phyloP scores from a whole-genome alignment of 306 rosid genomes.

The Quercus agrifolia region DNA sequence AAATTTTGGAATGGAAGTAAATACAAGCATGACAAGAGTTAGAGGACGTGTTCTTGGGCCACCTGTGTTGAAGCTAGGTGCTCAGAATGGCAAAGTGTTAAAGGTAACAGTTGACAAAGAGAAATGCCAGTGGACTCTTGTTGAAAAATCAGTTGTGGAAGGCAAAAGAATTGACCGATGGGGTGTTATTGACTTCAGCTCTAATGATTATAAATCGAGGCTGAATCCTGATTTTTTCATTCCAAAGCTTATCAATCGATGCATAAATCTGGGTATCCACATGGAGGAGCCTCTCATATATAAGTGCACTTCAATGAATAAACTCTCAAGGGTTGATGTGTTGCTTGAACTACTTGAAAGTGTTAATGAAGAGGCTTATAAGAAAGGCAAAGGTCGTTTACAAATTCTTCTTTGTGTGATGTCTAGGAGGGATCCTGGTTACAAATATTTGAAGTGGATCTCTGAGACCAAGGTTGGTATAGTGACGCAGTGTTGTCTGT shows the following conservation, averaged over 20 bases:
- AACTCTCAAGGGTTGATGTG: constrained; percentile 21
- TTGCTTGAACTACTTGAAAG: constrained; percentile 47
- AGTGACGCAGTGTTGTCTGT: constrained; percentile 79
- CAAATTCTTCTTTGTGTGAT: constrained; percentile 74
- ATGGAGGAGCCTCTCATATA: constrained; percentile 48
- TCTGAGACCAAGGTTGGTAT: constrained; percentile 70
- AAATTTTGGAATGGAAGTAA: constrained; percentile 62
- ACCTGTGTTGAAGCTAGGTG: constrained; percentile 58
- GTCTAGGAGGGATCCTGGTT: constrained; percentile 53
- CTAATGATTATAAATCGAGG: not conserved
- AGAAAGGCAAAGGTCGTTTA: constrained; percentile 13
- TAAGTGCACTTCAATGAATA: constrained; percentile 39
- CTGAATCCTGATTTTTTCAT: constrained; percentile 35
- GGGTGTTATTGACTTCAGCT: constrained; percentile 62
- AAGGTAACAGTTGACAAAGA: constrained; percentile 46
- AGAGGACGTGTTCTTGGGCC: constrained; percentile 65
- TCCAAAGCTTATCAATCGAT: constrained; percentile 37
- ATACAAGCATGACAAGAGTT: constrained; percentile 47
- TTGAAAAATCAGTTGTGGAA: constrained; percentile 52
- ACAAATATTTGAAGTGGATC: constrained; percentile 65
- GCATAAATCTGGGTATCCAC: constrained; percentile 56
- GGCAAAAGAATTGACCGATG: constrained; percentile 54
- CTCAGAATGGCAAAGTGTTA: constrained; percentile 36
- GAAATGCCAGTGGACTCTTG: constrained; percentile 69
- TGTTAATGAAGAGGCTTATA: constrained; percentile 17